Base-by-base conservation (phyloP, 768 basidiomycete genomes). In the Harrya chromipes region DNA sequence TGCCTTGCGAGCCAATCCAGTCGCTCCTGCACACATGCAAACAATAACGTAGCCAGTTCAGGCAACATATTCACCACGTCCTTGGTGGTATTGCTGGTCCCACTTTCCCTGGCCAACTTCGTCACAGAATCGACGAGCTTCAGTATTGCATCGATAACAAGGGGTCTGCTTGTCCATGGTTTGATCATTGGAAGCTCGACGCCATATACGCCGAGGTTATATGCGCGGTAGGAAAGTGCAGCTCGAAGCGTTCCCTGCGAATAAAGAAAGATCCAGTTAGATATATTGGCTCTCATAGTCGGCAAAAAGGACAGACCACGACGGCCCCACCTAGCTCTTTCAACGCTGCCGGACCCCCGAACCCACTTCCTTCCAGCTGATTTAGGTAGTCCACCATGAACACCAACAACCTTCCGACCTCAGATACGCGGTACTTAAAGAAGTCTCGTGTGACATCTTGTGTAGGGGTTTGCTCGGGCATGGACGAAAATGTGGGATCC, bases 361-460 rank as follows among this genome's bases (percentile, higher is more conserved):
- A 59, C 4, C 66, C 64, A 21, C 46, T 61, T 10, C 53, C 54
- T 49, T 63, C 66, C 1, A 68, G 24, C 19, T 57, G 60, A 7
- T 44, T 36, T 24, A 68, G 19, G 42, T 63, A 69, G 4, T 56
- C 58, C n/a, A 67, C 68, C 68, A 89, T 77, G 50, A 82, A 80
- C 26, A 82, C 80, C 20, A 94, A 68, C 0, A 95, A 63, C 16
- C 69, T 69, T 3, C 85, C 92, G 3, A 97, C 71, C 42, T 91
- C 80, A 6, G 67, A 70, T 3, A 85, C 75, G 58, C 81, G 77
- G 23, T 78, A 72, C 37, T 87, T 79, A 79, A 97, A 94, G 73
- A 97, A 97, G 3, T 83, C 76, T 33, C 94, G 79, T 55, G 93
- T 79, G 17, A 84, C 70, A 60, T 97, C 94, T 62, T 93, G 66